Conservation (phyloP, 805 yeast species). For the Zygosaccharomyces rouxii region DNA sequence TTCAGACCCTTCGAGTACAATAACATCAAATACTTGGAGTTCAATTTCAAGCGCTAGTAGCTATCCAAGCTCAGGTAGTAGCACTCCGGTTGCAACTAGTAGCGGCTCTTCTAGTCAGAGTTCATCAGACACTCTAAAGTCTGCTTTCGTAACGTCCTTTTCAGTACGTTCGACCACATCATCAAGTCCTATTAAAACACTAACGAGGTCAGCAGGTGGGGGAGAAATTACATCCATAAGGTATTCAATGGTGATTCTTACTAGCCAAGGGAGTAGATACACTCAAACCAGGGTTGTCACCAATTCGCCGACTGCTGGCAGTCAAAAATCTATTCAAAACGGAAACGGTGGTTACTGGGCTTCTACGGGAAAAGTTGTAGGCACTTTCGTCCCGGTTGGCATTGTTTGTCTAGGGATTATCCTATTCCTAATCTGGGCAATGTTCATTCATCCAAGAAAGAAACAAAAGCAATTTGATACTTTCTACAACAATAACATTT, state of each 20-base stretch:
- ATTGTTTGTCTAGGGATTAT: constrained; percentile 48
- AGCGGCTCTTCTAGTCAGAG: neutral
- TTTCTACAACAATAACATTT: constrained; percentile 22
- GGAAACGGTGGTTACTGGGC: constrained; percentile 50
- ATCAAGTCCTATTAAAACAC: constrained; percentile 6
- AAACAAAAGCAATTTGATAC: constrained; percentile 25
- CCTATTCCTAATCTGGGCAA: constrained; percentile 37
- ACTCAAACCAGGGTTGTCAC: constrained; percentile 1
- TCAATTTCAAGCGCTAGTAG: constrained; percentile 10
- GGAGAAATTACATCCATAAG: constrained; percentile 13
- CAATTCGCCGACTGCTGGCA: constrained; percentile 4
- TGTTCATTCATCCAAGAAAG: constrained; percentile 15
- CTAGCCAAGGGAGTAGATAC: constrained; percentile 7
- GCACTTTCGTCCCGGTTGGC: constrained; percentile 79
- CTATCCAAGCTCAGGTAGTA: neutral
- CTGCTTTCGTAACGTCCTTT: constrained; percentile 7
- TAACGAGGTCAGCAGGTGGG: neutral
- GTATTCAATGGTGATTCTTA: constrained; percentile 22
- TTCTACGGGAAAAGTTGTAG: constrained; percentile 75
- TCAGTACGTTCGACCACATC: constrained; percentile 8
- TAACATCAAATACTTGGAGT: constrained; percentile 3
- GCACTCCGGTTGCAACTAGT: neutral
- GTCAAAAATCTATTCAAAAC: constrained; percentile 2
- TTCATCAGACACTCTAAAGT: neutral
- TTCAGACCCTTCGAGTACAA: constrained; percentile 6